A percentile compares a stretch with the other conserved stretches of the same genome.
Conservation (phyloP, 371 early-diverging fungal genomes). For the Rhizomucor miehei region DNA sequence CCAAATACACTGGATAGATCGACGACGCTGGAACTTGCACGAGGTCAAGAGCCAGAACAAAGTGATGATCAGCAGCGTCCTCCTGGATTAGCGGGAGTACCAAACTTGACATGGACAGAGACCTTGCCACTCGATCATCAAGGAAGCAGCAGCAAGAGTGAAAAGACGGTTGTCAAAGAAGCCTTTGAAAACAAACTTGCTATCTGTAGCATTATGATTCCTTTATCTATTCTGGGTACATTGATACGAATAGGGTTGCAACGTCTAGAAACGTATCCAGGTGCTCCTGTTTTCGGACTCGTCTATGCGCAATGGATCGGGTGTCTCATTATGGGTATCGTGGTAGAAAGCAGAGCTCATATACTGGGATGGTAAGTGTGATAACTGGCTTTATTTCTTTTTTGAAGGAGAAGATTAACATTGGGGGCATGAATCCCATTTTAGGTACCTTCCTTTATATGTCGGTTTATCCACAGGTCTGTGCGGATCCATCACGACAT, state of each 20-base stretch:
- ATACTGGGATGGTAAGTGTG: slow-evolving; percentile 11
- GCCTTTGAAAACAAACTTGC: slow-evolving; percentile 32
- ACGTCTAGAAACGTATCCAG: slow-evolving; percentile 54
- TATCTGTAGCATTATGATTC: slow-evolving; percentile 41
- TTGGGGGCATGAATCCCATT: no score
- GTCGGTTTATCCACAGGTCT: slow-evolving; percentile 71
- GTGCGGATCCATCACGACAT: slow-evolving; percentile 86
- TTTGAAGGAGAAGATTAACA: no score
- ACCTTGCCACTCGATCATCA: no score
- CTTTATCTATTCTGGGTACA: slow-evolving; percentile 65
- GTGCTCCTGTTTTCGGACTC: slow-evolving; percentile 61
- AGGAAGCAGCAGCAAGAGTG: no score
- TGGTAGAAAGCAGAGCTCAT: slow-evolving; percentile 16
- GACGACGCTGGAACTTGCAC: no score
- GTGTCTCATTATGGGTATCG: slow-evolving; percentile 69
- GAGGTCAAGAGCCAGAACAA: no score
- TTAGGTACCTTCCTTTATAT: slow-evolving; percentile 52
- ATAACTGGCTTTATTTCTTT: neutral
- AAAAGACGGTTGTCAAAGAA: neutral
- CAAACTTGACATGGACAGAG: no score
- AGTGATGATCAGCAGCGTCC: no score
- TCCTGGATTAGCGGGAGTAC: no score
- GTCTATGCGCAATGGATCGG: slow-evolving; percentile 73
- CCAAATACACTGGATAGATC: no score
- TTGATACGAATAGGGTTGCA: slow-evolving; percentile 59